phyloP scores from a whole-genome alignment of 1,139 yeast species.

The Protomyces lactucae-debilis region DNA sequence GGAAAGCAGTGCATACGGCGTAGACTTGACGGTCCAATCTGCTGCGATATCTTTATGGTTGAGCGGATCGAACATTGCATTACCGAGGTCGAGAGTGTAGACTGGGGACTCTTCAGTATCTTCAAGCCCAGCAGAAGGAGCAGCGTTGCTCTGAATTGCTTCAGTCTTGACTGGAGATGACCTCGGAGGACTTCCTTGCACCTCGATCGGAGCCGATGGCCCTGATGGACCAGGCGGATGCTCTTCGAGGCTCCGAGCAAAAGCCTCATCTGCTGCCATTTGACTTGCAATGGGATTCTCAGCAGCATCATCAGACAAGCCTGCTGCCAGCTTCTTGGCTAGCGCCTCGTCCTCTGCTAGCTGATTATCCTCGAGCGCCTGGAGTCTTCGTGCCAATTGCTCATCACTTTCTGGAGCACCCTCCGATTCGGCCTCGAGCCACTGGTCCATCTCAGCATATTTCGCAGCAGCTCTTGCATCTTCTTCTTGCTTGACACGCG shows the following conservation, averaged over 20 bases:
- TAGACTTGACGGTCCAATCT: slow-evolving; percentile 7
- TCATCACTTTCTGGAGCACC: slow-evolving; percentile 27
- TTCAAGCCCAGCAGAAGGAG: neutral
- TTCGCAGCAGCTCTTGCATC: neutral
- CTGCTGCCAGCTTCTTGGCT: slow-evolving; percentile 7
- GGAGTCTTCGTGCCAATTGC: slow-evolving; percentile 31
- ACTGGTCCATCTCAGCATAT: neutral
- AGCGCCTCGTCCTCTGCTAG: slow-evolving; percentile 21
- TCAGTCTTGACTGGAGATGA: neutral
- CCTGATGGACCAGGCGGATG: neutral
- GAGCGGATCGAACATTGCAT: slow-evolving; percentile 9
- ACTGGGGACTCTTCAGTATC: neutral
- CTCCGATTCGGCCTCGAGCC: neutral
- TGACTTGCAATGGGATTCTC: neutral
- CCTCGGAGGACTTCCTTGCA: neutral
- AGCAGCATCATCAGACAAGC: neutral
- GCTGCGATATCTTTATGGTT: slow-evolving; percentile 12
- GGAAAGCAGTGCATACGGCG: slow-evolving; percentile 32
- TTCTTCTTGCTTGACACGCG: neutral
- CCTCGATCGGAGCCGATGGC: neutral
- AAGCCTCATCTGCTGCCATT: slow-evolving; percentile 5
- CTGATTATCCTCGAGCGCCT: slow-evolving; percentile 28
- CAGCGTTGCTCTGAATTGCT: neutral
- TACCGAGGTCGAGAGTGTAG: slow-evolving; percentile 16
- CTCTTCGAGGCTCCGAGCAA: neutral